Percentiles rank a stretch among this genome's conserved stretches.
phyloP scores from a whole-genome alignment of 116 monocot genomes.

The Phalaenopsis hybrid region DNA sequence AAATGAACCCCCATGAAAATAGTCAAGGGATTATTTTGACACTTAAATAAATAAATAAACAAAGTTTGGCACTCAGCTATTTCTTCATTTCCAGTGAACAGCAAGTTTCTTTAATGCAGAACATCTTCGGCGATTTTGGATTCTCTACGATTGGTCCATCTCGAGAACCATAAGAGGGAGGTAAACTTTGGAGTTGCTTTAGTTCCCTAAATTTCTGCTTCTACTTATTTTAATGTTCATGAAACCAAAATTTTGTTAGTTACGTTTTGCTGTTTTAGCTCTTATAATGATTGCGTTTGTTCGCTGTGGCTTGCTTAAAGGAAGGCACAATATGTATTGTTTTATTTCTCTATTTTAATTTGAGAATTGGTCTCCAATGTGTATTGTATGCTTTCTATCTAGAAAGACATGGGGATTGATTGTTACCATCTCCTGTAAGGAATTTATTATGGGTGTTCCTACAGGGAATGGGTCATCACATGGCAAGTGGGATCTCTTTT shows the following conservation, averaged over 20 bases:
- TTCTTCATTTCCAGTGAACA: background rate
- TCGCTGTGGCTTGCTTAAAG: background rate
- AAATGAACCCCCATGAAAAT: no score
- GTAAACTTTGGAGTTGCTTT: background rate
- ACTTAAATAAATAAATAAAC: no score
- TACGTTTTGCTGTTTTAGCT: background rate
- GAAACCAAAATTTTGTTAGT: background rate
- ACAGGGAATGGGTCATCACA: background rate
- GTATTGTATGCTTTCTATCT: background rate
- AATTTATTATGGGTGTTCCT: background rate
- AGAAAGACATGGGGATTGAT: background rate
- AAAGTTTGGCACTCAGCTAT: background rate
- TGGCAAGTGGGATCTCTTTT: background rate
- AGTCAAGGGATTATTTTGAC: no score
- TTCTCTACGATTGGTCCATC: conserved; percentile 10
- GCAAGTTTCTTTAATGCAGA: conserved; percentile 17
- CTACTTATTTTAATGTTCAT: background rate
- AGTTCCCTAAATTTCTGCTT: background rate
- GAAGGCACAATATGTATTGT: background rate
- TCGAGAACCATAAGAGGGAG: no score
- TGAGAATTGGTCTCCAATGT: background rate
- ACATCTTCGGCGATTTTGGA: conserved; percentile 24
- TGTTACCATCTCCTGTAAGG: background rate
- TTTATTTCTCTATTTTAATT: no score
- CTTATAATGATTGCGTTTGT: background rate